Percentiles rank a stretch among this genome's conserved stretches.
Conservation (phyloP, 2,329 filamentous ascomycete species). For the Neopestalotiopsis sp. region DNA sequence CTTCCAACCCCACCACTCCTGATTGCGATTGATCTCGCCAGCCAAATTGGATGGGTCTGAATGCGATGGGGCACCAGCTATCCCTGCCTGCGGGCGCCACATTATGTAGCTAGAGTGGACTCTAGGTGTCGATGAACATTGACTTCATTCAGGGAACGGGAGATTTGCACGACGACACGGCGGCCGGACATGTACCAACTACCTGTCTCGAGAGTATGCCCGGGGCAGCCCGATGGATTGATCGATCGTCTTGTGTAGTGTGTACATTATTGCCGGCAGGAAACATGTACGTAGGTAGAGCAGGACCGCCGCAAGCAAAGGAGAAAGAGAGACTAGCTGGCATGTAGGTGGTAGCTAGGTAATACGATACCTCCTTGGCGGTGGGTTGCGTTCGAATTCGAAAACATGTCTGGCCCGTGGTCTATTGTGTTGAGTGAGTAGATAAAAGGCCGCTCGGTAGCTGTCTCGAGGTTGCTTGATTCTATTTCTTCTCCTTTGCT, state of each 20-base stretch:
- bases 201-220: background rate
- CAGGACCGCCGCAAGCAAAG: background rate
- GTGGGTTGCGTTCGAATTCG: constrained; percentile 3
- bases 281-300: background rate
- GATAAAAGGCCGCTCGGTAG: constrained; percentile 11
- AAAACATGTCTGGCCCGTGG: background rate
- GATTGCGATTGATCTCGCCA: constrained; percentile 19
- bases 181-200: background rate
- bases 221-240: constrained; percentile 11
- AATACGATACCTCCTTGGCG: constrained; percentile 1
- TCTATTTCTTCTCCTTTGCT: constrained; percentile 3
- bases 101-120: constrained; percentile 10
- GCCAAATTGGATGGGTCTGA: constrained; percentile 16
- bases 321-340: background rate
- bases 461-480: background rate
- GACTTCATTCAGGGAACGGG: constrained; percentile 16
- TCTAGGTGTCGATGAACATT: constrained; percentile 14
- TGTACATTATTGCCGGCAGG: background rate
- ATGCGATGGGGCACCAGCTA: constrained; percentile 13
- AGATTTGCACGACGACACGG: constrained; percentile 14
- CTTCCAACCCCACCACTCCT: constrained; percentile 12
- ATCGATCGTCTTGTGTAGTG: background rate
- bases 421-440: background rate
- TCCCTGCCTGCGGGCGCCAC: constrained; percentile 17
- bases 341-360: constrained; percentile 2